Evolutionary conservation across 1,139 yeast genomes (phyloP), one percentile per base, ranked within the genome.

Genomic region (Suhomyces terraborum): DNA sequence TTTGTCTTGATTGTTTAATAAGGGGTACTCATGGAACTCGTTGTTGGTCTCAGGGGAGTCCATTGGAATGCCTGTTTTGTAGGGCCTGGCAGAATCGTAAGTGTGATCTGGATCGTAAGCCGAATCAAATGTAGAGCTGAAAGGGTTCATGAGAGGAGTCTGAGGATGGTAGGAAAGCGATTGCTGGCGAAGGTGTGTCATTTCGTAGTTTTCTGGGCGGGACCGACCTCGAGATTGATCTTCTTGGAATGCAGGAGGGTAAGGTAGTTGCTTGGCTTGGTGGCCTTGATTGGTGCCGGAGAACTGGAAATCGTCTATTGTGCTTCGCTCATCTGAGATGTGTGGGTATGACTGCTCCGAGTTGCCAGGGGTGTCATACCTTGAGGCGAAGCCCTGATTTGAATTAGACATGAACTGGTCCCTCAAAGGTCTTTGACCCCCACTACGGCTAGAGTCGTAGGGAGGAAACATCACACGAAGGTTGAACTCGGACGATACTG

Each of bases 71-170:
- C 42, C 42, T 4, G 35, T 22, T 22, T 20, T 13, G 12, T 32
- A 22, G 7, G 35, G 27, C 21, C 18, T 22, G 24, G 18, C 12
- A 12, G 26, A 17, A 5, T 32, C 27, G 4, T 17, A 24, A 4
- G 18, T 20, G 17, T 32, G 14, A 8, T 20, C 14, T 18, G 26
- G 24, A 17, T 32, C 35, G 19, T 24, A 18, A 8, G 29, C 22
- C 8, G 28, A 21, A 14, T 32, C 35, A 20, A 32, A 32, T 2
- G 35, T 14, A 17, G 48, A 34, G 3, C 29, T 32, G 23, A 44
- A 44, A 1, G 48, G 48, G 31, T 44, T 38, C 33, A 37, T 43
- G 20, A 36, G 42, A 14, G 44, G 43, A n/a, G 36, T 32, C 8
- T 38, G 32, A 17, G 38, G 24, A 18, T 35, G 39, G 24, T 30